Percentiles rank a stretch among this genome's conserved stretches.
These are phyloP conservation scores for Candida vartiovaarae DNA, from an alignment of 805 yeast species.

Conservation along the genomic window DNA sequence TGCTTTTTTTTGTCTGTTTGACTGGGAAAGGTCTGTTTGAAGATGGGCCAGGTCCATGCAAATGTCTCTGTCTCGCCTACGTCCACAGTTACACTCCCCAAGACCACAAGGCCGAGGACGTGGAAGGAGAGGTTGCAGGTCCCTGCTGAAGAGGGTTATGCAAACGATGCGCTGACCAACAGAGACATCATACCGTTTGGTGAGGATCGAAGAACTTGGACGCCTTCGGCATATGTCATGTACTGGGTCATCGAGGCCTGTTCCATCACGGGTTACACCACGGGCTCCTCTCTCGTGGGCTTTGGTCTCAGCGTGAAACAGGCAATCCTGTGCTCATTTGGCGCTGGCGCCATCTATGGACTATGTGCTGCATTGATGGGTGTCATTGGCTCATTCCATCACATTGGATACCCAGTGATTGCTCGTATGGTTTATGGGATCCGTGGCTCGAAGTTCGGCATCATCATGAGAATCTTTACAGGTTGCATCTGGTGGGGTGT, in stretches of 20 bases:
- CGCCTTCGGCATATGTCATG: constrained; percentile 25
- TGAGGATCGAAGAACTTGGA: constrained; percentile 30
- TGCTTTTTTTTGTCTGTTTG: no score
- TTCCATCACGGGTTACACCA: constrained; percentile 31
- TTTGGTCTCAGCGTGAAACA: constrained; percentile 24
- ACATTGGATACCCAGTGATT: constrained; percentile 31
- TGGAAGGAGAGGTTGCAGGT: constrained; percentile 18
- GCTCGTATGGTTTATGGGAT: constrained; percentile 33
- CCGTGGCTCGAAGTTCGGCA: constrained; percentile 27
- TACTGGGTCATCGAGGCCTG: constrained; percentile 34
- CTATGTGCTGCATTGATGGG: constrained; percentile 22
- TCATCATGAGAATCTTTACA: constrained; percentile 29
- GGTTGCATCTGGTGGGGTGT: constrained; percentile 35
- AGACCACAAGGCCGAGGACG: neutral
- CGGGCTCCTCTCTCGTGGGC: constrained; percentile 25
- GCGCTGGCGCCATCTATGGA: constrained; percentile 25
- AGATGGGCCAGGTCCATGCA: no score
- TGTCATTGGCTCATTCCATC: constrained; percentile 25
- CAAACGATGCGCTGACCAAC: constrained; percentile 28
- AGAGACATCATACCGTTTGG: constrained; percentile 34
- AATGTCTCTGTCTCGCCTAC: no score
- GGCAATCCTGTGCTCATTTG: constrained; percentile 20
- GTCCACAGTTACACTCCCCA: no score
- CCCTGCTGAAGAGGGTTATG: constrained; percentile 21
- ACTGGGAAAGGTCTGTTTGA: no score